phyloP scores from a whole-genome alignment of 208 protist species.

The Crithidia fasciculata region DNA sequence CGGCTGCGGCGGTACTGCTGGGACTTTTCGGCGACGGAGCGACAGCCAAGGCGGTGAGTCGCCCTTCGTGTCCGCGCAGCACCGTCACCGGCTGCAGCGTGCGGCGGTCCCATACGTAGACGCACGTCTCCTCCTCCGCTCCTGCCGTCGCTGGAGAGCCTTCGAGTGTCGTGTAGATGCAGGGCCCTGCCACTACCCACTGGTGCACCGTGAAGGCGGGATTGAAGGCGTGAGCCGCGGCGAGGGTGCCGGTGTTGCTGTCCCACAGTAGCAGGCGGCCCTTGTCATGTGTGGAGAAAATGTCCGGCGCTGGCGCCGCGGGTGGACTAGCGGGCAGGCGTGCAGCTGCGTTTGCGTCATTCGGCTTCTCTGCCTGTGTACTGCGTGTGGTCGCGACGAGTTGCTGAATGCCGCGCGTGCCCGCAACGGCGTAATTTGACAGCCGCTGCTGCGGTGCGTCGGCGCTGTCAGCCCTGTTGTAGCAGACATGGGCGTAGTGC shows the following conservation, averaged over 20 bases:
- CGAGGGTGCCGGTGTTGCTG: conserved; percentile 39
- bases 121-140: conserved; percentile 56
- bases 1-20: conserved; percentile 13
- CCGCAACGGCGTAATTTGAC: conserved; percentile 14
- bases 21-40: conserved; percentile 14
- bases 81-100: conserved; percentile 47
- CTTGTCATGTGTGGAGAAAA: conserved; percentile 67
- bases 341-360: neutral
- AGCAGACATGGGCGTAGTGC: conserved; percentile 21
- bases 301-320: conserved; percentile 1
- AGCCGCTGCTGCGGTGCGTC: neutral
- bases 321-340: too few species aligned
- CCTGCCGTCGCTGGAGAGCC: conserved; percentile 34
- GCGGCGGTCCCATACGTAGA: conserved; percentile 70
- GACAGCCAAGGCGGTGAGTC: conserved; percentile 65
- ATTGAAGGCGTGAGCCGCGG: conserved; percentile 54
- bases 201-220: conserved; percentile 56
- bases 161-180: conserved; percentile 70
- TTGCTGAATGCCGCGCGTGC: conserved; percentile 31
- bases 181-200: conserved; percentile 46
- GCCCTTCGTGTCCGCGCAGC: conserved; percentile 61
- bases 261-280: conserved; percentile 80
- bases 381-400: conserved; percentile 23
- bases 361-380: neutral
- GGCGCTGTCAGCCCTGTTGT: neutral